A percentile compares a stretch with the other conserved stretches of the same genome.
Conservation (phyloP, 2,329 filamentous ascomycete genomes). For the Hypoxylon rubiginosum region DNA sequence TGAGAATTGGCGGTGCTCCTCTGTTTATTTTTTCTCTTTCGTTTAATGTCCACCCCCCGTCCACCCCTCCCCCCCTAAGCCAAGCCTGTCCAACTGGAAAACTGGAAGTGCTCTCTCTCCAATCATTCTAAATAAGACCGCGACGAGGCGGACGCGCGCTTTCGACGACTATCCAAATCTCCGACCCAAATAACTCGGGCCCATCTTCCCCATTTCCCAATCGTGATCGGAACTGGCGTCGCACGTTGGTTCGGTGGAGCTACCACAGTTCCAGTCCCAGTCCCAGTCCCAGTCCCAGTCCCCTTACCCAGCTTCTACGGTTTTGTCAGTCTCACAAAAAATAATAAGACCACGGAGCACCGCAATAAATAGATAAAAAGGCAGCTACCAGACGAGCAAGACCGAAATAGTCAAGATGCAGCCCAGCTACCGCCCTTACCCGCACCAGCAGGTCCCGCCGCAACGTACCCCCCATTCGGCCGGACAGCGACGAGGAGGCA, state of each 20-base stretch:
- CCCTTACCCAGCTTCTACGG: constrained; percentile 1
- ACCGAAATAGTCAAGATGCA: constrained; percentile 60
- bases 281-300: constrained; percentile 11
- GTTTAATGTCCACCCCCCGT: background rate
- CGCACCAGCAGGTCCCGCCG: constrained; percentile 62
- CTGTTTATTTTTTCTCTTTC: background rate
- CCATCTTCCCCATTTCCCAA: constrained; percentile 32
- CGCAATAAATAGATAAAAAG: constrained; percentile 5
- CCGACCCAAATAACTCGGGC: constrained; percentile 34
- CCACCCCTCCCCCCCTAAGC: constrained; percentile 5
- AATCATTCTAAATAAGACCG: constrained; percentile 36
- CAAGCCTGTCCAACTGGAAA: constrained; percentile 30
- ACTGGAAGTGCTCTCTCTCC: constrained; percentile 23
- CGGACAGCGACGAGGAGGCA: constrained; percentile 65
- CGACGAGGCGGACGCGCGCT: constrained; percentile 40
- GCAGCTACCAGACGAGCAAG: constrained; percentile 5
- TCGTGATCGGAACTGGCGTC: constrained; percentile 40
- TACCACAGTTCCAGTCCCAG: too few species aligned
- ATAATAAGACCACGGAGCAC: background rate
- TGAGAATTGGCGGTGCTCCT: background rate
- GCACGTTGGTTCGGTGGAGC: constrained; percentile 40
- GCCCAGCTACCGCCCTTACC: constrained; percentile 65
- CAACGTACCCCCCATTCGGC: constrained; percentile 64
- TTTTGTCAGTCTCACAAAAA: constrained; percentile 26
- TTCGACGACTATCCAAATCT: constrained; percentile 41